Base-by-base conservation (phyloP, 805 yeast genomes). In the Lipomyces anomalus region DNA sequence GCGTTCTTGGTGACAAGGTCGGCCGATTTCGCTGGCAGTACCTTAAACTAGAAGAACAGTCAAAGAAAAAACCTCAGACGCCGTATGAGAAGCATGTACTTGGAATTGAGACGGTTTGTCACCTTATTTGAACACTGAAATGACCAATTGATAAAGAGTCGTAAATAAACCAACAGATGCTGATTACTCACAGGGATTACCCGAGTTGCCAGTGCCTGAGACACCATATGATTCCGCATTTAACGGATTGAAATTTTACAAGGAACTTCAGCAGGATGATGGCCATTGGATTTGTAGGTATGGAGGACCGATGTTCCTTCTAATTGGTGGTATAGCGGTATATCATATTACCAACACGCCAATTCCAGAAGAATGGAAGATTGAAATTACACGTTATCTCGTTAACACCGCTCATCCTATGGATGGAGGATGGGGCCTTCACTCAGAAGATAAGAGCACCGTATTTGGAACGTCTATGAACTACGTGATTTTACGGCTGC, bases 401-500 rank as follows among this genome's bases (percentile, higher is more conserved):
- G 85, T 87, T n/a, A 92, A 92, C 62, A 76, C 86, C 0, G 82
- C 97, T 0, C 96, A 92, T 62, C 97, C 97, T 0, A 95, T 89
- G 0, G 98, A 92, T 64, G 99, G 99, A n/a, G 99, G 98, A 1
- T 92, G 99, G 99, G 99, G 99, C 0, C 70, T 92, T 32, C 97
- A 92, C 62, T 78, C 88, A 3, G 80, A 78, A 42, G 99, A 92
- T 62, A 92, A 90, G 62, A 80, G 92, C 6, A 92, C 99, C 0
- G 92, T 92, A 55, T 89, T 89, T 63, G 98, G 99, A 4, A 92
- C 99, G 1, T 72, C 85, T 0, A 74, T 92, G 56, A 89, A 88
- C 64, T 92, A 92, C 63, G 82, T 90, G 5, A 68, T 70, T n/a
- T 69, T 92, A 49, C 73, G 99, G 51, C 64, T 92, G 11, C 66